Conservation (phyloP, 2,329 filamentous ascomycete species). For the Fusarium sp. region DNA sequence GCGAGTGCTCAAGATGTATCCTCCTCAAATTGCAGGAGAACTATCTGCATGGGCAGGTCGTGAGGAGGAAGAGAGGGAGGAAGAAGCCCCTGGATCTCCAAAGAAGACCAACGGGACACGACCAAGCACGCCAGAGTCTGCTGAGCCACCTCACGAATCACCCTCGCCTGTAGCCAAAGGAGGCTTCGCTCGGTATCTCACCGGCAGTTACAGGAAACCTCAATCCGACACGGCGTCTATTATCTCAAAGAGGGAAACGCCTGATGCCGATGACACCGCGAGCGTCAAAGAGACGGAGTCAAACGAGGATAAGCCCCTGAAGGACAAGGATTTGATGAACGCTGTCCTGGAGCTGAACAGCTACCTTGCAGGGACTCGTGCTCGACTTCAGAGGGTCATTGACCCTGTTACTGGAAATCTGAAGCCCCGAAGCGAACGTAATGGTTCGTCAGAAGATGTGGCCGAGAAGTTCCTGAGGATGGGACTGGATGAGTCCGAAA, state of each 20-base stretch:
- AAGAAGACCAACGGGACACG: conserved; percentile 47
- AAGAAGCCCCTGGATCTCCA: conserved; percentile 50
- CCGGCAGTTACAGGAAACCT: conserved; percentile 58
- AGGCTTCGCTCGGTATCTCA: conserved; percentile 67
- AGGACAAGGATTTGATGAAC: conserved; percentile 85
- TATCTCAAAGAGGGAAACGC: conserved; percentile 65
- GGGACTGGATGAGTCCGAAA: conserved; percentile 60
- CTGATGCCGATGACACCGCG: conserved; percentile 66
- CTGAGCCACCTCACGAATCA: conserved; percentile 44
- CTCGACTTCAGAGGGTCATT: conserved; percentile 71
- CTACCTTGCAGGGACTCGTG: conserved; percentile 88
- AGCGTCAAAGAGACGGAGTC: conserved; percentile 61
- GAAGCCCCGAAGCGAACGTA: conserved; percentile 61
- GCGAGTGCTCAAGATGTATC: conserved; percentile 87
- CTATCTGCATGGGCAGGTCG: conserved; percentile 68
- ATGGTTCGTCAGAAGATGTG: conserved; percentile 60
- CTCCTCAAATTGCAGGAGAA: conserved; percentile 84
- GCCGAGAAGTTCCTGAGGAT: conserved; percentile 69
- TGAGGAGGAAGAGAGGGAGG: conserved; percentile 50
- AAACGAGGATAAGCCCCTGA: conserved; percentile 65
- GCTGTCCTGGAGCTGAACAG: conserved; percentile 87
- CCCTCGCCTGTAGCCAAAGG: conserved; percentile 55
- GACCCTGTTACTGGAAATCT: conserved; percentile 73
- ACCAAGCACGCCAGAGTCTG: conserved; percentile 45
- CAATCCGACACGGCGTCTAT: conserved; percentile 70